These are phyloP conservation scores for Tetrapisispora taiwanensis DNA, from an alignment of 805 yeast species.

Conservation along the genomic window DNA sequence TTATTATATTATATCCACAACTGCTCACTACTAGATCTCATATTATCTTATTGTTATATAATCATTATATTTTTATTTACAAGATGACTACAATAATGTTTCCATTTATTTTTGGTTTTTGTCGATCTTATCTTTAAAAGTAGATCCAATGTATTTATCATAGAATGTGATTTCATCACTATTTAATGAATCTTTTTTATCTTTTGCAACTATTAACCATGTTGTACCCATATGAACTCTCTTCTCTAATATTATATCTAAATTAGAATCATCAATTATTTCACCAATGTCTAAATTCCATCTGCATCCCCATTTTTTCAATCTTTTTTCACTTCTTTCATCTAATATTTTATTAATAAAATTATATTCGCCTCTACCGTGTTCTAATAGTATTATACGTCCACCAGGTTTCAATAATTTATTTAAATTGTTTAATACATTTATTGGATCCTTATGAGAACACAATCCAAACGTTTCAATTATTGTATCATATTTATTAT, in stretches of 20 bases:
- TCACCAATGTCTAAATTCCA: conserved; percentile 95
- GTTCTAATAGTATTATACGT: conserved; percentile 77
- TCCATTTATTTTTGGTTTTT: too few species aligned
- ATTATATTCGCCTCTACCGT: conserved; percentile 78
- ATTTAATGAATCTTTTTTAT: conserved; percentile 50
- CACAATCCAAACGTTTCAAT: conserved; percentile 92
- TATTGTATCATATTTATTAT: conserved; percentile 68
- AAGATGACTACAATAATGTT: too few species aligned
- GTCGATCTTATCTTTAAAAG: conserved; percentile 24
- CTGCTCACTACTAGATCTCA: too few species aligned
- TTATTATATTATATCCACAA: too few species aligned
- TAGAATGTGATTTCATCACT: conserved; percentile 38
- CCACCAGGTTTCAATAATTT: conserved; percentile 79
- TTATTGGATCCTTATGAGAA: conserved; percentile 88
- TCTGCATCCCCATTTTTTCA: conserved; percentile 91
- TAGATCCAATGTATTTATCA: conserved; percentile 39
- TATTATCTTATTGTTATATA: too few species aligned
- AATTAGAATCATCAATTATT: conserved; percentile 70
- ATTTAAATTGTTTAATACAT: conserved; percentile 66
- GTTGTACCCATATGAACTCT: conserved; percentile 88
- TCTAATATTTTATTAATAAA: conserved; percentile 74
- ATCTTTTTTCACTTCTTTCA: conserved; percentile 69
- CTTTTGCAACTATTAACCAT: conserved; percentile 71
- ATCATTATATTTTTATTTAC: too few species aligned
- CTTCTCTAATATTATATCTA: conserved; percentile 70